Percentiles rank a stretch among this genome's conserved stretches.
phyloP scores from a whole-genome alignment of 305 asterid genomes.

The Solanum chacoense region DNA sequence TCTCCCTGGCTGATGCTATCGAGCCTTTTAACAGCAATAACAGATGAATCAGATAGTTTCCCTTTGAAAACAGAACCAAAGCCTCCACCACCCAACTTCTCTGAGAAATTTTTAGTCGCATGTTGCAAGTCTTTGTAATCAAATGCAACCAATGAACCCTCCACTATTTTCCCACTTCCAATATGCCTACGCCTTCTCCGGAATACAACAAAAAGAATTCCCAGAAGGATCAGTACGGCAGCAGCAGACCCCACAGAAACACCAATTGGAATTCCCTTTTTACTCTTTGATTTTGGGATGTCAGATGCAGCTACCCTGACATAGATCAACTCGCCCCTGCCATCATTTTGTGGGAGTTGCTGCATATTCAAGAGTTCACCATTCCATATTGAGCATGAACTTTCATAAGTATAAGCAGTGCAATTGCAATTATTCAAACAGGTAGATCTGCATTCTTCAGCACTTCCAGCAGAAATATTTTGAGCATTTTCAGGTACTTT shows the following conservation, averaged over 20 bases:
- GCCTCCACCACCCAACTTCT: slow-evolving; percentile 70
- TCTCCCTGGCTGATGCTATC: slow-evolving; percentile 75
- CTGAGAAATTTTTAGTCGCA: slow-evolving; percentile 57
- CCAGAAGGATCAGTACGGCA: slow-evolving; percentile 15
- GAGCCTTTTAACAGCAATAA: slow-evolving; percentile 60
- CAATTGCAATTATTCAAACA: slow-evolving; percentile 62
- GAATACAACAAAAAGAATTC: slow-evolving; percentile 17
- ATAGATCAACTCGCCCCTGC: slow-evolving; percentile 10
- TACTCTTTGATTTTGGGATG: slow-evolving; percentile 25
- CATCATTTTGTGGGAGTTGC: slow-evolving; percentile 13
- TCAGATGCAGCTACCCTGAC: slow-evolving; percentile 38
- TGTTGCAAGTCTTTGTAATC: slow-evolving; percentile 47
- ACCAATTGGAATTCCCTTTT: slow-evolving; percentile 23
- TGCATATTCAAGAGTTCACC: slow-evolving; percentile 10
- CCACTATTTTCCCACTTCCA: slow-evolving; percentile 26
- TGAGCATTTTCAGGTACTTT: slow-evolving; percentile 12
- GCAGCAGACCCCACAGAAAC: slow-evolving; percentile 40
- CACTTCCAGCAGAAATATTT: slow-evolving; percentile 14
- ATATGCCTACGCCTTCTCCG: slow-evolving; percentile 22
- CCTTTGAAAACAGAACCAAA: slow-evolving; percentile 76
- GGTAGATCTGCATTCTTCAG: slow-evolving; percentile 34
- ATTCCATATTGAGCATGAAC: slow-evolving; percentile 15
- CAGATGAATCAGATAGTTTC: slow-evolving; percentile 45
- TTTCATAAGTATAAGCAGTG: slow-evolving; percentile 42
- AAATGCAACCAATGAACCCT: slow-evolving; percentile 60